Evolutionary conservation across 1,139 yeast genomes (phyloP), one percentile per base, ranked within the genome.

Genomic region (Debaryomyces subglobosus): DNA sequence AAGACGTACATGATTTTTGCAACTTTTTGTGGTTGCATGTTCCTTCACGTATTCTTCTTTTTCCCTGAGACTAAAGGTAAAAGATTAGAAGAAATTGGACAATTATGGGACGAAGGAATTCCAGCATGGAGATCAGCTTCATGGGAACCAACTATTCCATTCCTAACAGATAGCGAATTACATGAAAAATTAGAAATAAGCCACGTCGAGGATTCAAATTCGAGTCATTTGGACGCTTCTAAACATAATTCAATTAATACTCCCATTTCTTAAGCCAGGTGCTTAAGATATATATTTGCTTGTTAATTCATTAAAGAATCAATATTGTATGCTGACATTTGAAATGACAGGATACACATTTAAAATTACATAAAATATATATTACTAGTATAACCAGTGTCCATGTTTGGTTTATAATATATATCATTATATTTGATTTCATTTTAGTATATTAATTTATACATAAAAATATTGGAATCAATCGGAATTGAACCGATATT

Each of bases 31-130:
- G 62, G 65, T 21, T 71, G 65, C 49, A 81, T 82, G 84, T 72
- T 77, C 74, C 48, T 81, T 48, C 86, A 81, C 57, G 85, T 85
- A 48, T 85, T 68, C 73, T 79, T 87, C 74, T 85, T 78, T 67
- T 84, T 81, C 81, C 77, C 85, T 53, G 82, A 81, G 65, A 84
- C 89, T 29, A 80, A 73, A 60, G 85, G 85, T 48, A 79, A 77
- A 65, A 74, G 86, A 51, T 74, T 84, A 72, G 88, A 84, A 68
- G 85, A 82, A 65, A 73, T 82, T 53, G 85, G 79, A 24, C 78
- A 79, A 72, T 72, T 82, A 72, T 84, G 85, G 82, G 77, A 67
- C 21, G 78, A 79, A 53, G 62, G 69, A 29, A 63, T 83, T 51
- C 86, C 86, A 51, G 86, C 88, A 36, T 83, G 88, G 87, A 75